Percentiles rank a stretch among this genome's conserved stretches.
phyloP scores from a whole-genome alignment of 2,329 filamentous ascomycete genomes.

The Colletotrichum liriopes region DNA sequence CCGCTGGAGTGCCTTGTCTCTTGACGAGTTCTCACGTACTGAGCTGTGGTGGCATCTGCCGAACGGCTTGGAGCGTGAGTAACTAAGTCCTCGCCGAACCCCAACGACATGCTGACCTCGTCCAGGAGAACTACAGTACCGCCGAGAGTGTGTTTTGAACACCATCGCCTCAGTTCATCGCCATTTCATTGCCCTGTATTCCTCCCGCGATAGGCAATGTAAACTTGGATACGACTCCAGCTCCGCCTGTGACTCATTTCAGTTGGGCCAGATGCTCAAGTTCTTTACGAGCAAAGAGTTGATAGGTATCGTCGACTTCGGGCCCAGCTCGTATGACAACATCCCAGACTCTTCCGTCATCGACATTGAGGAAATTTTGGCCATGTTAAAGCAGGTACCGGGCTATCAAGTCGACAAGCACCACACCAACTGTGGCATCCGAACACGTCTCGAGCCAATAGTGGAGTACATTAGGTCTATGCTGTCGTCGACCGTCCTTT shows the following conservation, averaged over 20 bases:
- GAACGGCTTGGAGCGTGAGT: slow-evolving; percentile 75
- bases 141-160: slow-evolving; percentile 77
- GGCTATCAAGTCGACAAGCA: slow-evolving; percentile 82
- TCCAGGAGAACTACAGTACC: slow-evolving; percentile 75
- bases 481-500: slow-evolving; percentile 63
- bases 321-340: slow-evolving; percentile 61
- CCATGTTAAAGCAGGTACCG: slow-evolving; percentile 75
- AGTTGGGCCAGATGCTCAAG: slow-evolving; percentile 83
- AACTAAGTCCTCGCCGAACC: slow-evolving; percentile 1
- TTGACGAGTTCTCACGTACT: slow-evolving; percentile 47
- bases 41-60: slow-evolving; percentile 83
- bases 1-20: slow-evolving; percentile 66
- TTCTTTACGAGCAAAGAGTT: slow-evolving; percentile 77
- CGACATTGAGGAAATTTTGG: slow-evolving; percentile 74
- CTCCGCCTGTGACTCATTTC: slow-evolving; percentile 81
- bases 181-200: slow-evolving; percentile 78
- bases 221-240: slow-evolving; percentile 82
- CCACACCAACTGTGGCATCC: slow-evolving; percentile 81
- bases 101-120: slow-evolving; percentile 6
- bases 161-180: slow-evolving; percentile 79
- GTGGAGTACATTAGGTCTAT: slow-evolving; percentile 76
- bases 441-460: slow-evolving; percentile 76
- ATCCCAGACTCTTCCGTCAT: slow-evolving; percentile 67
- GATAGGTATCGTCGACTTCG: slow-evolving; percentile 72
- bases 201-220: slow-evolving; percentile 78